phyloP scores from a whole-genome alignment of 345 rosid species.

The Leavenworthia alabamica region DNA sequence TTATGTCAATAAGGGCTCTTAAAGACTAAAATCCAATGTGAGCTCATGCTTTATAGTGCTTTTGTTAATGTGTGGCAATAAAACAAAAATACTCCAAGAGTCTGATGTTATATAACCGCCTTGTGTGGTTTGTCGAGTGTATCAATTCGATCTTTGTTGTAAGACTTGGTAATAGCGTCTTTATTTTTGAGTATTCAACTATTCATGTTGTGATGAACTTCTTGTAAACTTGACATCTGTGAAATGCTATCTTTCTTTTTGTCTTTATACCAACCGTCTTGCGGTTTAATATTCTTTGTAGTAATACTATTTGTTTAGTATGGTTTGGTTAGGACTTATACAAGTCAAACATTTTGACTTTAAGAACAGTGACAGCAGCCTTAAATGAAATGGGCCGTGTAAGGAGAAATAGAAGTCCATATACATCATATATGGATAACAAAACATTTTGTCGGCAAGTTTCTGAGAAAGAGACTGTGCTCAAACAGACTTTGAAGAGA shows the following conservation, averaged over 20 bases:
- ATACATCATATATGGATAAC: neutral
- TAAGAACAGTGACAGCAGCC: neutral
- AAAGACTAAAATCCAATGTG: too few relatives aligned
- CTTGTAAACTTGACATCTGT: neutral
- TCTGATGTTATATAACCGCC: too few relatives aligned
- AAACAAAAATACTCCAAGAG: too few relatives aligned
- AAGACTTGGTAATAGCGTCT: slow-evolving; percentile 3
- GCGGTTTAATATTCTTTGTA: neutral
- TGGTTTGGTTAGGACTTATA: neutral
- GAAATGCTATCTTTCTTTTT: neutral
- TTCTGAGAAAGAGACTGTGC: neutral
- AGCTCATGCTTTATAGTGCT: too few relatives aligned
- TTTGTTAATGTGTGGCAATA: too few relatives aligned
- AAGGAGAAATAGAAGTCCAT: neutral
- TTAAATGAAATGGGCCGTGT: slow-evolving; percentile 9
- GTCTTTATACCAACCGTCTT: neutral
- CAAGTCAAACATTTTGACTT: neutral
- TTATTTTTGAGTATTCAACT: slow-evolving; percentile 2
- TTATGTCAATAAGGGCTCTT: too few relatives aligned
- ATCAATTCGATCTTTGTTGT: too few relatives aligned
- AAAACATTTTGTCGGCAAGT: slow-evolving; percentile 9
- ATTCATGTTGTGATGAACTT: neutral
- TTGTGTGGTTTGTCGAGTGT: slow-evolving; percentile 24
- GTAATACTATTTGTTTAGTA: too few relatives aligned
- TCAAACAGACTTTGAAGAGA: too few relatives aligned